Evolutionary conservation across 2,329 filamentous ascomycete genomes (phyloP).

Genomic region (Trichoderma koningiopsis): DNA sequence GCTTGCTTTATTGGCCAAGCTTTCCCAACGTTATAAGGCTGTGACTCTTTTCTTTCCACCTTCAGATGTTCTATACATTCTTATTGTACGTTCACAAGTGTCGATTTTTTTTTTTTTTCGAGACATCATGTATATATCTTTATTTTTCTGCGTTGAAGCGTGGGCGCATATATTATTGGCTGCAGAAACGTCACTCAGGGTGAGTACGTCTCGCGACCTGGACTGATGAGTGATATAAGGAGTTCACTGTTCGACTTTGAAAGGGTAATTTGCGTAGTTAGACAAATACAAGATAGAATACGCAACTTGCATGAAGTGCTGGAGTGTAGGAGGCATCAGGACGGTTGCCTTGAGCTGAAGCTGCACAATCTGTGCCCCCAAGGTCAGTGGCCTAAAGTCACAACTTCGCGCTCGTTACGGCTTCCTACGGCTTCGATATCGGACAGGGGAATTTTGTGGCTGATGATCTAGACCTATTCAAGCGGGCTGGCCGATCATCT

Average conservation of each 20-base stretch:
- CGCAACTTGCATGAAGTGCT: background rate
- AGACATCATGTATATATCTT: background rate
- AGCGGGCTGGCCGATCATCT: background rate
- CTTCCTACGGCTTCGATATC: background rate
- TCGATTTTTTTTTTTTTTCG: background rate
- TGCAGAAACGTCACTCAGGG: background rate
- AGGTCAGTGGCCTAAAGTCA: background rate
- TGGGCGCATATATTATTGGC: background rate
- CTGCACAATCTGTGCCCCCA: background rate
- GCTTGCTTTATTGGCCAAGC: conserved; percentile 1
- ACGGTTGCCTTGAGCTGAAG: background rate
- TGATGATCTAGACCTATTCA: background rate
- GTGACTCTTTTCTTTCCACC: background rate
- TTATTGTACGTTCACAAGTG: background rate
- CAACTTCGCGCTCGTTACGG: background rate
- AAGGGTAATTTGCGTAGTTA: background rate
- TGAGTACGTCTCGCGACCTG: background rate
- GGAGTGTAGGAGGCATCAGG: background rate
- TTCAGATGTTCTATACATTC: background rate
- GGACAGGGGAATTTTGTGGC: background rate
- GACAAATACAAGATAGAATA: background rate
- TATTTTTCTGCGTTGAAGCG: background rate
- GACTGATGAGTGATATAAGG: background rate
- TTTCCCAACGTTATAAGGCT: background rate
- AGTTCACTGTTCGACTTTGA: background rate